These are phyloP conservation scores for Ustulina deusta DNA, from an alignment of 2,329 filamentous ascomycete genomes.

Conservation along the genomic window DNA sequence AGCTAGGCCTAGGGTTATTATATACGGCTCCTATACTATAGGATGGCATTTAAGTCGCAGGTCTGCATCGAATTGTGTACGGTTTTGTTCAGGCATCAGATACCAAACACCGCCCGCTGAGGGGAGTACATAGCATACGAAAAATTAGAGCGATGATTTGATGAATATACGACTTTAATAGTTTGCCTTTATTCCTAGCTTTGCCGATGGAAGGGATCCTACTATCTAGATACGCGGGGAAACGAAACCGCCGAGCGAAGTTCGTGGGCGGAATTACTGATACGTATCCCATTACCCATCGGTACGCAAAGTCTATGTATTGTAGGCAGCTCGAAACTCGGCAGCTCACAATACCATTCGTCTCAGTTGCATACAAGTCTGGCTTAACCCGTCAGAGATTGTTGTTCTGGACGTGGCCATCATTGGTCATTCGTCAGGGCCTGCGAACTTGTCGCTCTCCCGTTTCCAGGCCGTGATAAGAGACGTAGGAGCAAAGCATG, in stretches of 20 bases:
- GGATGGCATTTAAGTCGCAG: slow-evolving; percentile 19
- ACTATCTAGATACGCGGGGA: no score
- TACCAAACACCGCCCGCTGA: slow-evolving; percentile 47
- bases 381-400: not conserved
- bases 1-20: slow-evolving; percentile 23
- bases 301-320: no score
- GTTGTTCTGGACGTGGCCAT: not conserved
- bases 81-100: slow-evolving; percentile 44
- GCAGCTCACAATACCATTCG: not conserved
- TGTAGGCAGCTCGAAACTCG: not conserved
- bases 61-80: slow-evolving; percentile 42
- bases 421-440: not conserved
- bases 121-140: slow-evolving; percentile 47
- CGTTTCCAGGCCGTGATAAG: no score
- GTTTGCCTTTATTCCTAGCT: not conserved
- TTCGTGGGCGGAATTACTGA: not conserved
- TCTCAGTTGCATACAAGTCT: not conserved
- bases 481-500: no score
- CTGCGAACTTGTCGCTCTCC: not conserved
- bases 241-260: not conserved
- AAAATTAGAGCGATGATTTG: slow-evolving; percentile 46
- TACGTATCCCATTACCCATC: no score
- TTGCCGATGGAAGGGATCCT: not conserved
- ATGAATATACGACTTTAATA: slow-evolving; percentile 39
- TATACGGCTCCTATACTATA: slow-evolving; percentile 20